Evolutionary conservation across 2,329 filamentous ascomycete genomes (phyloP).

Genomic region (Aureobasidium sp.): DNA sequence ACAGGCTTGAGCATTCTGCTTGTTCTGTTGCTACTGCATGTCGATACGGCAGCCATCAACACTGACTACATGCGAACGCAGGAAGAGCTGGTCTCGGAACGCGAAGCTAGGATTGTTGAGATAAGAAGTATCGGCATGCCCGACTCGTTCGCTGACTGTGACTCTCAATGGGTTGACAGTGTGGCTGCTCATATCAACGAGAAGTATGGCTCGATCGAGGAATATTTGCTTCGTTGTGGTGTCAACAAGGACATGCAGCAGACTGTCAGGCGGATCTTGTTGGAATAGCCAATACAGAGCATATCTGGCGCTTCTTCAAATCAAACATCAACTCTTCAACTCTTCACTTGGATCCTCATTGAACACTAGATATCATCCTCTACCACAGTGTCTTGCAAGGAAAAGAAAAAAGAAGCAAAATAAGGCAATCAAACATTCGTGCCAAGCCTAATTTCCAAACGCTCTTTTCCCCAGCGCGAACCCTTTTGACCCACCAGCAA

Average conservation of each 20-base stretch:
- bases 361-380: no score
- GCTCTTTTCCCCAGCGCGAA: background rate
- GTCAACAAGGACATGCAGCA: conserved; percentile 29
- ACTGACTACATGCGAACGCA: conserved; percentile 65
- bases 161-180: conserved; percentile 53
- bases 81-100: conserved; percentile 52
- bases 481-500: background rate
- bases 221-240: conserved; percentile 58
- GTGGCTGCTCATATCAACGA: conserved; percentile 51
- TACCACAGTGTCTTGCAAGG: no score
- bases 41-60: conserved; percentile 53
- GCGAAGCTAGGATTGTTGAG: conserved; percentile 57
- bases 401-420: background rate
- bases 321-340: background rate
- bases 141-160: conserved; percentile 63
- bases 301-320: background rate
- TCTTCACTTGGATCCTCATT: background rate
- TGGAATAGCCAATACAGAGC: background rate
- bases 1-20: conserved; percentile 66
- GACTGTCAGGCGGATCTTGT: conserved; percentile 8
- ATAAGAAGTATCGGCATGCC: conserved; percentile 62
- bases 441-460: background rate
- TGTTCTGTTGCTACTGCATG: conserved; percentile 53
- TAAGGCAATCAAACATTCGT: background rate
- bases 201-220: conserved; percentile 57